Conservation (phyloP, 177 flowering plant species). For the Vitis hybrid region DNA sequence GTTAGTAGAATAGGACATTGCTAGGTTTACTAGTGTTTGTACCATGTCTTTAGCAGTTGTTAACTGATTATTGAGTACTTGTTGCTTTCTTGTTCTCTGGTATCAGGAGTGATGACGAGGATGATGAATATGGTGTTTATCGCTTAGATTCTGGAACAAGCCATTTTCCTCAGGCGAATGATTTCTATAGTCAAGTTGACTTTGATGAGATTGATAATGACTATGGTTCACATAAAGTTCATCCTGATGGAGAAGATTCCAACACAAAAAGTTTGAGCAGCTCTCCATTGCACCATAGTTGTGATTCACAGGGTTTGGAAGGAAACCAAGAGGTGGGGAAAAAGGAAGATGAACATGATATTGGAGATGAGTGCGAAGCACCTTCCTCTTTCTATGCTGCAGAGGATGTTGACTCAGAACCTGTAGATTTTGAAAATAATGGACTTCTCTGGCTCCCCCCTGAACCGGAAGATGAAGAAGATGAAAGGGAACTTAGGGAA, state of each 20-base stretch:
- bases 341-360: constrained; percentile 38
- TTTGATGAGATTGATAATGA: constrained; percentile 47
- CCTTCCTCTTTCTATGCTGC: constrained; percentile 51
- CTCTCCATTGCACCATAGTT: constrained; percentile 37
- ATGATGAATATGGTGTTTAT: constrained; percentile 62
- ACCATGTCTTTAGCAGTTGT: background rate
- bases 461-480: constrained; percentile 97
- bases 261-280: constrained; percentile 36
- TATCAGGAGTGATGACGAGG: constrained; percentile 71
- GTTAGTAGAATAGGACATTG: too few species aligned
- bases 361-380: constrained; percentile 50
- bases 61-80: background rate
- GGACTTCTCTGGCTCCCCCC: constrained; percentile 95
- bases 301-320: constrained; percentile 41
- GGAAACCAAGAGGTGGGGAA: constrained; percentile 32
- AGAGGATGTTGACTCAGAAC: constrained; percentile 55
- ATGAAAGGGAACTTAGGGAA: constrained; percentile 78
- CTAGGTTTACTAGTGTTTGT: background rate
- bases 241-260: constrained; percentile 41
- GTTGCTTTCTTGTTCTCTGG: constrained; percentile 16
- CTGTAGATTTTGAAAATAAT: constrained; percentile 94
- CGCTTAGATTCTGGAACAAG: constrained; percentile 49
- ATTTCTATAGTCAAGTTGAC: constrained; percentile 43
- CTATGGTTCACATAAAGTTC: constrained; percentile 50
- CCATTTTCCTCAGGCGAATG: constrained; percentile 43